Conservation (phyloP, 148 eudicot genomes). For the Amaranthus palmeri region DNA sequence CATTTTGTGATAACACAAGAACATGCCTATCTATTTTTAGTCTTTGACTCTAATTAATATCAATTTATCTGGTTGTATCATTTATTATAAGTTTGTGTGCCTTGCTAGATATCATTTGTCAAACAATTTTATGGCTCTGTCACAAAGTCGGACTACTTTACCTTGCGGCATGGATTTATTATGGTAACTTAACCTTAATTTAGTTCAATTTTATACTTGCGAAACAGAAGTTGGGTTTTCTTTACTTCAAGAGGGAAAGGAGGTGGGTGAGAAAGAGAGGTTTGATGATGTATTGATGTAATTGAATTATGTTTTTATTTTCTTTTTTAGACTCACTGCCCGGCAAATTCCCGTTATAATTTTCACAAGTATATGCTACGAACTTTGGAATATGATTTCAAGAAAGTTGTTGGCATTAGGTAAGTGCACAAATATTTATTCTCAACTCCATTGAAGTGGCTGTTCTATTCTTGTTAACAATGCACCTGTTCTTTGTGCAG, state of each 20-base stretch:
- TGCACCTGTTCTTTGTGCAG: conserved; percentile 36
- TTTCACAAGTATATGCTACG: conserved; percentile 79
- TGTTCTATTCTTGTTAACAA: neutral
- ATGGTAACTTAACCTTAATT: conserved; percentile 32
- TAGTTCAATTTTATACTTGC: neutral
- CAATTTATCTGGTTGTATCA: neutral
- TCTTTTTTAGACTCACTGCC: conserved; percentile 59
- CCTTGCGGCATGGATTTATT: conserved; percentile 74
- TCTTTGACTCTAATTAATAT: neutral
- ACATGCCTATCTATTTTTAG: neutral
- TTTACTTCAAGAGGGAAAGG: neutral
- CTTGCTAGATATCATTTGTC: conserved; percentile 64
- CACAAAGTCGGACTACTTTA: conserved; percentile 71
- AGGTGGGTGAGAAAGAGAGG: neutral
- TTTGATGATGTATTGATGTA: neutral
- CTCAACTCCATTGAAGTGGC: neutral
- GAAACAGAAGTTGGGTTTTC: too few species aligned
- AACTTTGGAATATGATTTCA: conserved; percentile 78
- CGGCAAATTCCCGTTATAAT: conserved; percentile 40
- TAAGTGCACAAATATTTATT: conserved; percentile 19
- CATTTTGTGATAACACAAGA: neutral
- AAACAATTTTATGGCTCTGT: conserved; percentile 90
- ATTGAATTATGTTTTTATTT: neutral
- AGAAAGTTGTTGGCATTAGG: conserved; percentile 86
- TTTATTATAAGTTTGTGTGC: neutral